Conservation (phyloP, 805 yeast genomes). For the Kregervanrija pseudodelftensis region DNA sequence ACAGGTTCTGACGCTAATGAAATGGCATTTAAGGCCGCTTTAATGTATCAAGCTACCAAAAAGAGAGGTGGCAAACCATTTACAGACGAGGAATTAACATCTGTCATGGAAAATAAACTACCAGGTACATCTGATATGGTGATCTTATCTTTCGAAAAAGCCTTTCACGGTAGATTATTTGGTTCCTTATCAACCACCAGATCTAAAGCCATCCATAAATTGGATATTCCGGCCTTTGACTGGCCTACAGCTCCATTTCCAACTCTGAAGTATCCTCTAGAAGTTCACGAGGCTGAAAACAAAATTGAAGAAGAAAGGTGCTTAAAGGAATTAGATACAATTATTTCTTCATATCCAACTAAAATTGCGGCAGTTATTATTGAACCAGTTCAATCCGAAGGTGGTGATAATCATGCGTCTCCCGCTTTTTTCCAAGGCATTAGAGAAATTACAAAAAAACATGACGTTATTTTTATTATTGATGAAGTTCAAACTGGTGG, state of each 20-base stretch:
- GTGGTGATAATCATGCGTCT: conserved; percentile 70
- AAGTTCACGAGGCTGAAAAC: conserved; percentile 47
- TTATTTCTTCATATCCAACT: conserved; percentile 32
- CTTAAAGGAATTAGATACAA: conserved; percentile 35
- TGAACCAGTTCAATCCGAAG: conserved; percentile 67
- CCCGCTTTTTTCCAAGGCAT: conserved; percentile 54
- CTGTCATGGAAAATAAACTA: conserved; percentile 42
- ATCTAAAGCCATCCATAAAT: conserved; percentile 50
- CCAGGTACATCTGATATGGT: conserved; percentile 51
- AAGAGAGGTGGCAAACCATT: conserved; percentile 42
- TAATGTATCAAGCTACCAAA: conserved; percentile 48
- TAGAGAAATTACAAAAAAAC: conserved; percentile 50
- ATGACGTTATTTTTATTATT: conserved; percentile 53
- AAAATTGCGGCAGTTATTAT: conserved; percentile 46
- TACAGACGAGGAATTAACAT: conserved; percentile 36
- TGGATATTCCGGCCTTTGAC: conserved; percentile 52
- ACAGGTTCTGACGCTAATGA: conserved; percentile 69
- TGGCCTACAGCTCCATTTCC: conserved; percentile 71
- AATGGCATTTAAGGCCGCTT: conserved; percentile 65
- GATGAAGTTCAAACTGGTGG: conserved; percentile 75
- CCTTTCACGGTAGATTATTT: conserved; percentile 51
- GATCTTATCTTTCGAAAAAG: conserved; percentile 45
- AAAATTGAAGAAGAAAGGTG: conserved; percentile 41
- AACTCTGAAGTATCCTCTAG: conserved; percentile 75
- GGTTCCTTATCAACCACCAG: conserved; percentile 51